phyloP scores from a whole-genome alignment of 495 filamentous ascomycete species.

The Aspergillus nanangensis region DNA sequence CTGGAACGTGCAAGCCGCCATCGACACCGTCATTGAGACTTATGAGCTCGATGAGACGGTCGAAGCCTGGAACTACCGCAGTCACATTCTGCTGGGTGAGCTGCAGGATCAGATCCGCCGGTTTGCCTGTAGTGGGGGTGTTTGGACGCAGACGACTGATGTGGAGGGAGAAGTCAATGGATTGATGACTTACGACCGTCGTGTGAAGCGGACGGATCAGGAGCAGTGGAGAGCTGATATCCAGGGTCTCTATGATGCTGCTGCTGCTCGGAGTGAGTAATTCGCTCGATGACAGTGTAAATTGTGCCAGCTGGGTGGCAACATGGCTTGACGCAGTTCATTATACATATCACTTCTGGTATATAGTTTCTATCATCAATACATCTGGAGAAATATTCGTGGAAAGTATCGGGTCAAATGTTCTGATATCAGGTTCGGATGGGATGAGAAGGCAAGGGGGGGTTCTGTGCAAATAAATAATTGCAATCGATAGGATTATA shows the following conservation, averaged over 20 bases:
- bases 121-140: conserved; percentile 55
- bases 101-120: conserved; percentile 51
- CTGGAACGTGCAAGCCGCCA: conserved; percentile 55
- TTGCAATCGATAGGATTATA: too few species aligned
- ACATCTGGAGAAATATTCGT: too few species aligned
- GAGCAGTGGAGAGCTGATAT: conserved; percentile 59
- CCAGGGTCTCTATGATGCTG: conserved; percentile 52
- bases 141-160: conserved; percentile 67
- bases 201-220: conserved; percentile 47
- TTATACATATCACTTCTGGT: too few species aligned
- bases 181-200: conserved; percentile 61
- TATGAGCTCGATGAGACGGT: conserved; percentile 57
- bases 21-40: conserved; percentile 56
- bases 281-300: not conserved
- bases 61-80: conserved; percentile 63
- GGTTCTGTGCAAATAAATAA: too few species aligned
- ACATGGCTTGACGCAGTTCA: too few species aligned
- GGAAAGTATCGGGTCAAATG: too few species aligned
- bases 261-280: conserved; percentile 9
- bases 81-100: conserved; percentile 46
- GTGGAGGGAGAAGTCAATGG: conserved; percentile 75
- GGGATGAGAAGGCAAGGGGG: too few species aligned
- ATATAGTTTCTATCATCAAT: too few species aligned
- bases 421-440: too few species aligned
- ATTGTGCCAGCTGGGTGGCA: too few species aligned